Base-by-base conservation (phyloP, 2,329 filamentous ascomycete species). In the Pseudocercospora crystallina region DNA sequence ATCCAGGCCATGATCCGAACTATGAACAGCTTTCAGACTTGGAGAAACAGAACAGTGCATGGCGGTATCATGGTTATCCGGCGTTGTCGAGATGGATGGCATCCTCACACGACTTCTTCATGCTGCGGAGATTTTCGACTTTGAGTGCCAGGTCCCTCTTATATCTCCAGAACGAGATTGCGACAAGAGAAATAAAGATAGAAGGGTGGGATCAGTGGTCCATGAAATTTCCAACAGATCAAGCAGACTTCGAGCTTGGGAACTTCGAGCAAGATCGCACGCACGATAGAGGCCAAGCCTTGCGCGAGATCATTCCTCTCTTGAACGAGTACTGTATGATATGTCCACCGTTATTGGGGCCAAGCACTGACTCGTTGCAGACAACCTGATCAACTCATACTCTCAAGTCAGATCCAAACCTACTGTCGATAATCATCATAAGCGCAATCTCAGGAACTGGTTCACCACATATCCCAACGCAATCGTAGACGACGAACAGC, bases 31-130 rank as follows among this genome's bases (percentile, higher is more conserved):
- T n/a, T n/a, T 54, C 39, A 2, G 26, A 31, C 17, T 26, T 31
- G 8, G 17, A 29, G 20, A 30, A 29, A n/a, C 37, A 11, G 4
- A 39, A 39, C 15, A 20, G 8, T 15, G 31, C 53, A 2, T 53
- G 45, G 36, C 51, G 53, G 30, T 53, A 53, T 15, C 35, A 53
- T 44, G 49, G 53, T 17, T 56, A 53, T 37, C 49, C 53, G 17
- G 36, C 42, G 9, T 39, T 53, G 12, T 43, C 49, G 9, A 39
- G 33, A 38, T 48, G 43, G 37, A 53, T 53, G 49, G 53, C 53
- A 5, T 53, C 49, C 0, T 33, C 15, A 4, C 39, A 49, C 13
- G 53, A 56, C 38, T 53, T 49, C 17, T 47, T 56, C 46, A 33
- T 56, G 4, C 38, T 56, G 8, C 49, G 53, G 10, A 49, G 49